Percentiles rank a stretch among this genome's conserved stretches.
Evolutionary conservation across 1,284 basidiomycete species (phyloP).

Genomic region (Porodaedalea pini): DNA sequence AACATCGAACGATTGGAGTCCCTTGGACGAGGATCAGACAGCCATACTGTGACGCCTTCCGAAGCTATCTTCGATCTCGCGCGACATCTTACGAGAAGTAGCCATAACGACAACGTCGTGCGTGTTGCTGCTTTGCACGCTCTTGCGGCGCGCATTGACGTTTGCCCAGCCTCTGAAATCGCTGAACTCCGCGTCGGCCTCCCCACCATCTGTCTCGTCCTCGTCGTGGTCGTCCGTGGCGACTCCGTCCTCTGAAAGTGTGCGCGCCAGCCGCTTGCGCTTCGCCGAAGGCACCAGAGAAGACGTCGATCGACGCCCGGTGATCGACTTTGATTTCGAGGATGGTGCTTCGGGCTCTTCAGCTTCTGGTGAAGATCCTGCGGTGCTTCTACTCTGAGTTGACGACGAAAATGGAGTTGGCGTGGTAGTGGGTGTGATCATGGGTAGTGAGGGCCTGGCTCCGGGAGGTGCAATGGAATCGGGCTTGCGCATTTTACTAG

Average conservation of each 20-base stretch:
- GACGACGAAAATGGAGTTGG: not conserved
- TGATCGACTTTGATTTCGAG: not conserved
- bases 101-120: slow-evolving; percentile 29
- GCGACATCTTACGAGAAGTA: slow-evolving; percentile 38
- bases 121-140: not conserved
- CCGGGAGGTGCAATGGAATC: slow-evolving; percentile 45
- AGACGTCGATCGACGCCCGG: slow-evolving; percentile 24
- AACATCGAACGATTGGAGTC: not conserved
- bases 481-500: slow-evolving; percentile 88
- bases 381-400: slow-evolving; percentile 1
- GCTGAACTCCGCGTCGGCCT: slow-evolving; percentile 63
- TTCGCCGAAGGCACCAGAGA: slow-evolving; percentile 20
- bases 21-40: slow-evolving; percentile 24
- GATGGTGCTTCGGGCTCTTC: not conserved
- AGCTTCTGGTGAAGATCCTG: slow-evolving; percentile 1
- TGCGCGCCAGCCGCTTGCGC: slow-evolving; percentile 8
- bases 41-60: slow-evolving; percentile 38
- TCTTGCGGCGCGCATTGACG: slow-evolving; percentile 39
- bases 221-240: slow-evolving; percentile 41
- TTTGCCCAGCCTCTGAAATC: slow-evolving; percentile 58
- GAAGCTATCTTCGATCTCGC: slow-evolving; percentile 33
- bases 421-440: slow-evolving; percentile 31
- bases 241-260: slow-evolving; percentile 25
- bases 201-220: slow-evolving; percentile 56
- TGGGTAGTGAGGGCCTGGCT: slow-evolving; percentile 33